phyloP scores from a whole-genome alignment of 2,329 filamentous ascomycete species.

The Aspergillus fijiensis region DNA sequence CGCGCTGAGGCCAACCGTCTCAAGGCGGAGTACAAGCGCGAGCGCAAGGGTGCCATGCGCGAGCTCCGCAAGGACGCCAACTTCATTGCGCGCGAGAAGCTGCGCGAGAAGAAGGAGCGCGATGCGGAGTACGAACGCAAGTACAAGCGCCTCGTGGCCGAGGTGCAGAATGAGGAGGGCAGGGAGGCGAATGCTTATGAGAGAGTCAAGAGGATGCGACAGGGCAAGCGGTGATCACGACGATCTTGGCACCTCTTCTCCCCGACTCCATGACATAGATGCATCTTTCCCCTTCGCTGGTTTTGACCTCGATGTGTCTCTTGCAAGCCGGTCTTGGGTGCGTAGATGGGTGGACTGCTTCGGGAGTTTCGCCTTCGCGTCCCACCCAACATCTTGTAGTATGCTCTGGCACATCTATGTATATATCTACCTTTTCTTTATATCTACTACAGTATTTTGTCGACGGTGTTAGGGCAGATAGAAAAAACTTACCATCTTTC shows the following conservation, averaged over 20 bases:
- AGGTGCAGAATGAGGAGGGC: constrained; percentile 95
- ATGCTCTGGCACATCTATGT: not conserved
- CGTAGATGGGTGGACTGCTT: not conserved
- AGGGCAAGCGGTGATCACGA: constrained; percentile 55
- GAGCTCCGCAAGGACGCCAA: constrained; percentile 93
- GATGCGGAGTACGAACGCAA: constrained; percentile 96
- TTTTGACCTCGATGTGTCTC: constrained; percentile 10
- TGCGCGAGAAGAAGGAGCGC: constrained; percentile 88
- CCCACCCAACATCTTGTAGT: not conserved
- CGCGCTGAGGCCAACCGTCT: constrained; percentile 82
- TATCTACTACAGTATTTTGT: not conserved
- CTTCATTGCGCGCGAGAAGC: constrained; percentile 87
- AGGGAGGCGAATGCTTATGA: constrained; percentile 85
- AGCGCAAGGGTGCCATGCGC: constrained; percentile 90
- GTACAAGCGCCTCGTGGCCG: constrained; percentile 84
- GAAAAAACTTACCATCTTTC: not conserved
- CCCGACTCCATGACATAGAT: not conserved
- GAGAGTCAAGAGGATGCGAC: constrained; percentile 74
- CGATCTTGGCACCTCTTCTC: not conserved
- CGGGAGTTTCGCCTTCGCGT: not conserved
- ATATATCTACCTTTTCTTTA: not conserved
- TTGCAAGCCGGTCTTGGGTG: not conserved
- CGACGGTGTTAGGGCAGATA: not conserved
- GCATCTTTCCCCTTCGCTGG: not conserved
- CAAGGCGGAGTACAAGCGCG: constrained; percentile 86